Evolutionary conservation across 75 land plant species (phyloP), one percentile per base, ranked within the genome.

Genomic region (Picea glauca): DNA sequence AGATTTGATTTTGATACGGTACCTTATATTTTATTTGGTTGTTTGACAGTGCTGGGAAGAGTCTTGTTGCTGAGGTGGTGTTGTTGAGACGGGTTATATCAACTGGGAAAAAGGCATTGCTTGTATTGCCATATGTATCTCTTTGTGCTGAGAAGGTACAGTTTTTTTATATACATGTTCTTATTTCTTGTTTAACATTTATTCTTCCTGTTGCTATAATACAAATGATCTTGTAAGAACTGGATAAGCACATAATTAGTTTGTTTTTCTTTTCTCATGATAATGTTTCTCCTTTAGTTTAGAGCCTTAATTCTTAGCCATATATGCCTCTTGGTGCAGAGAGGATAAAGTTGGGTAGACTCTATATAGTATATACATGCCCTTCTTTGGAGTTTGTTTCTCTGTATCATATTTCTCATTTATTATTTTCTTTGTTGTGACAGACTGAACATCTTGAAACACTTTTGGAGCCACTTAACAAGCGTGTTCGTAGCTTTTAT

Each of bases 71-170:
- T 74, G 99, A 97, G 82, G 85, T 97, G 33, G 81, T 97, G 67
- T 93, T 97, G 99, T 62, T 97, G 68, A 84, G 95, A 64, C 84
- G 87, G 82, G 89, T 97, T 33, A 63, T 95, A 70, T 76, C 87
- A 58, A 91, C 93, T 18, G 95, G 92, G 68, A 97, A 93, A 81
- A 93, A 87, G 81, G 98, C 99, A 60, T 62, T 97, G 13, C 92
- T 97, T 81, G 99, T 97, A 60, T 89, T 97, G 79, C 99, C 99
- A 31, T 97, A 94, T 90, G 99, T 97, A 61, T 93, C 99, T 23
- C 85, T 97, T 58, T 97, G 99, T 86, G 80, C 98, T 67, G 99
- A 97, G 85, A 97, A 97, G 96, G 99, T 97, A 30, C n/a, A 58
- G 38, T n/a, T 67, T 20, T 31, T 79, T 26, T 57, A 56, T 33